Conservation (phyloP, 257 asterid genomes). For the Capsicum chinense region DNA sequence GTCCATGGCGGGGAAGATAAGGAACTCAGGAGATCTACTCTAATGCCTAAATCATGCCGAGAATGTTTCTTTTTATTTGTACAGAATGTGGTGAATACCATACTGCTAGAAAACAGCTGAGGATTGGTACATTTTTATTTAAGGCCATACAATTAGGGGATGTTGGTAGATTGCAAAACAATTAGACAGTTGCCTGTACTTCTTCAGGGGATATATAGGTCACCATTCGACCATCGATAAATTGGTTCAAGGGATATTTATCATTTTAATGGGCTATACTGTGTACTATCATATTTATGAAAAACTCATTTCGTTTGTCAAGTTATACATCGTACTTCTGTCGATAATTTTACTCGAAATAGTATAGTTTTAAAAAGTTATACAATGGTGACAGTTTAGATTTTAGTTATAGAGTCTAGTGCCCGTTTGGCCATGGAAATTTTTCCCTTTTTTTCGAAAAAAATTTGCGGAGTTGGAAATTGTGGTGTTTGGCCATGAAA, state of each 20-base stretch:
- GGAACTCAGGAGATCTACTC: conserved; percentile 49
- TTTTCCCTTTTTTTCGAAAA: no score
- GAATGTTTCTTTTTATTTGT: conserved; percentile 69
- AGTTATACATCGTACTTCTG: background rate
- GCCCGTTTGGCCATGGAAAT: no score
- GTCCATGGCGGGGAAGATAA: conserved; percentile 43
- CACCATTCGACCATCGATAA: background rate
- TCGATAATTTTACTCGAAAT: background rate
- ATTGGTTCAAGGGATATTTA: conserved; percentile 25
- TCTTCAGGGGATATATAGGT: background rate
- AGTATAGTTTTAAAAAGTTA: no score
- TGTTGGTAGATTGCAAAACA: background rate
- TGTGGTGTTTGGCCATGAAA: no score
- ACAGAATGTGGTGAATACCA: conserved; percentile 56
- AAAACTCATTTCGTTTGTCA: background rate
- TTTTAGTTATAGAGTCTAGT: no score
- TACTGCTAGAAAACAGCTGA: conserved; percentile 42
- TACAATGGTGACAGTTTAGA: no score
- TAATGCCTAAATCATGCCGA: conserved; percentile 67
- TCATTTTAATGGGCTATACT: background rate
- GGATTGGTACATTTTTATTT: background rate
- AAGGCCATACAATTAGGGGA: background rate
- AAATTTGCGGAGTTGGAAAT: no score
- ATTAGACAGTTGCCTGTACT: background rate
- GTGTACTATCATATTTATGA: background rate